phyloP scores from a whole-genome alignment of 2,329 filamentous ascomycete species.

The Xylariaceae sp. region DNA sequence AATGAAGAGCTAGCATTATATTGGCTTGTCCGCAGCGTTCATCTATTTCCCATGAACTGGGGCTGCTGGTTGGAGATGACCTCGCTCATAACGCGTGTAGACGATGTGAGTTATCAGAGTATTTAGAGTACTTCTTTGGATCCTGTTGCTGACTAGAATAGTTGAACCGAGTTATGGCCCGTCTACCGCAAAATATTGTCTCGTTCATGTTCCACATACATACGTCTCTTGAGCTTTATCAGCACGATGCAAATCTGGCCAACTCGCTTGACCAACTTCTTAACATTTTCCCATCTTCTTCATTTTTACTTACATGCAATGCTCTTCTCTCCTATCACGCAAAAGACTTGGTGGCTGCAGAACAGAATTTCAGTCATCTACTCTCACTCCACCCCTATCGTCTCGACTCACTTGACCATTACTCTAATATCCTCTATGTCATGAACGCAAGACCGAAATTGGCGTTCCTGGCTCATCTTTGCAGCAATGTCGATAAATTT shows the following conservation, averaged over 20 bases:
- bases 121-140: not conserved
- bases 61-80: constrained; percentile 95
- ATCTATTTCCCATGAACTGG: constrained; percentile 95
- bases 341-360: constrained; percentile 75
- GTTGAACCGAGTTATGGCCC: constrained; percentile 74
- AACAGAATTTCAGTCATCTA: constrained; percentile 76
- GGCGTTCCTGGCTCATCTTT: constrained; percentile 89
- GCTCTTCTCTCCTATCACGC: constrained; percentile 90
- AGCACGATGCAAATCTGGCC: constrained; percentile 78
- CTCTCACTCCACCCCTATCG: constrained; percentile 77
- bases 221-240: constrained; percentile 89
- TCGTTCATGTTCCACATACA: constrained; percentile 93
- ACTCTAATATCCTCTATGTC: constrained; percentile 97
- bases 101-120: constrained; percentile 69
- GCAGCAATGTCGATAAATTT: constrained; percentile 92
- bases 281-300: constrained; percentile 82
- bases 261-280: constrained; percentile 79
- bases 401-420: constrained; percentile 91
- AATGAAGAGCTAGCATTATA: constrained; percentile 85
- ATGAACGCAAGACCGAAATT: constrained; percentile 87
- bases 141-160: constrained; percentile 47
- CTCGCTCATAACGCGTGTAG: constrained; percentile 76
- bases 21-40: constrained; percentile 87
- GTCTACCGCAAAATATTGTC: constrained; percentile 88
- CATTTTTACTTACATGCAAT: constrained; percentile 89